These are phyloP conservation scores for Fraxinus excelsior DNA, from an alignment of 257 asterid genomes.

Conservation along the genomic window DNA sequence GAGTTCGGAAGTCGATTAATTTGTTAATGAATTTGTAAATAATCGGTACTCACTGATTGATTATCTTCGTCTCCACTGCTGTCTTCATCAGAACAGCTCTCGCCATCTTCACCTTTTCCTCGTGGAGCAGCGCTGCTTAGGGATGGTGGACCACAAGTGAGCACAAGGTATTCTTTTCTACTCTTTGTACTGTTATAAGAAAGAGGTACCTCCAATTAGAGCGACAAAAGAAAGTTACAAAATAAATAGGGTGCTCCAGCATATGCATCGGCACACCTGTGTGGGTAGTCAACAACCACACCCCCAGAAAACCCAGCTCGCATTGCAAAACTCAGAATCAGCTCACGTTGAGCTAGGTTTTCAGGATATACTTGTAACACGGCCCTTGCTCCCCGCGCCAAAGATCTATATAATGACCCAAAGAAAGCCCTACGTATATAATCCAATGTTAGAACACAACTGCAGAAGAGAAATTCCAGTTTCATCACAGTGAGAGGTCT, in stretches of 20 bases:
- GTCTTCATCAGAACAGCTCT: conserved; percentile 69
- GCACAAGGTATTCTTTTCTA: conserved; percentile 89
- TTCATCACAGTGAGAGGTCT: neutral
- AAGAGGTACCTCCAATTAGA: conserved; percentile 4
- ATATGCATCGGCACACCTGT: conserved; percentile 56
- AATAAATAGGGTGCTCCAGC: neutral
- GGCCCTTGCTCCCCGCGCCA: conserved; percentile 95
- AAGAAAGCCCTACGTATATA: conserved; percentile 72
- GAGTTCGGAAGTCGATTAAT: neutral
- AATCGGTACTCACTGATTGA: conserved; percentile 50
- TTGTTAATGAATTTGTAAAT: neutral
- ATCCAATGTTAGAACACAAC: conserved; percentile 14
- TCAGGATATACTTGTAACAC: conserved; percentile 94
- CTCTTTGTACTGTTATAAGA: conserved; percentile 65
- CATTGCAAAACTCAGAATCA: conserved; percentile 88
- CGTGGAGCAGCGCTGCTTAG: conserved; percentile 57
- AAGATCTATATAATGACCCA: conserved; percentile 76
- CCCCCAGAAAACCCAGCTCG: conserved; percentile 97
- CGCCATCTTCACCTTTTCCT: conserved; percentile 75
- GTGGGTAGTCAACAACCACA: conserved; percentile 88
- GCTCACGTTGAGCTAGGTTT: conserved; percentile 83
- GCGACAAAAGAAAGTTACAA: conserved; percentile 3
- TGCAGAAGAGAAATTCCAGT: neutral
- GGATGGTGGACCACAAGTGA: conserved; percentile 86
- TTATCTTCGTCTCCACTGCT: conserved; percentile 78